Percentiles rank a stretch among this genome's conserved stretches.
Conservation (phyloP, 148 eudicot species). For the Polygonum maritimum region DNA sequence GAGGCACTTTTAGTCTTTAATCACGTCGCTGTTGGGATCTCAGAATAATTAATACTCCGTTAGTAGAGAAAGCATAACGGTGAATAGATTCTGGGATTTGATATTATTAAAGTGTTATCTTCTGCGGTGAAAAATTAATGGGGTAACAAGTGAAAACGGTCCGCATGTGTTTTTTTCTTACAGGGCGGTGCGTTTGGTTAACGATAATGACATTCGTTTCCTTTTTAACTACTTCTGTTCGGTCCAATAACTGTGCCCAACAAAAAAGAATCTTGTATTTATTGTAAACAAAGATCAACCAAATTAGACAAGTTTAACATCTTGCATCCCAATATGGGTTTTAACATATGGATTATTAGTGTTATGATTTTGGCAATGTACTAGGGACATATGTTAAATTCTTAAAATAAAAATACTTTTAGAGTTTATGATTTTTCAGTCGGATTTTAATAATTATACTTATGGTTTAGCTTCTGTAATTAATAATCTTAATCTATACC, state of each 20-base stretch:
- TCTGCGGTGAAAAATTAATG: slow-evolving; percentile 1
- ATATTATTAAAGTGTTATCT: neutral
- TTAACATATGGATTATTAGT: too few relatives aligned
- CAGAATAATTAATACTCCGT: neutral
- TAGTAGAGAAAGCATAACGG: neutral
- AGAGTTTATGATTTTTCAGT: too few relatives aligned
- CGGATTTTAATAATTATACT: too few relatives aligned
- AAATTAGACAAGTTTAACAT: neutral
- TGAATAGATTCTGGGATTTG: neutral
- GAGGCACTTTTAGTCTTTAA: neutral
- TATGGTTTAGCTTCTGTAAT: too few relatives aligned
- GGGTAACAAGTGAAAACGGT: neutral
- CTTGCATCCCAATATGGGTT: too few relatives aligned
- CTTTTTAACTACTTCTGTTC: neutral
- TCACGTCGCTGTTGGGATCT: slow-evolving; percentile 1
- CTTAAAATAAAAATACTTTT: too few relatives aligned
- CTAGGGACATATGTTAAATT: too few relatives aligned
- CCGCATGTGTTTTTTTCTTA: neutral
- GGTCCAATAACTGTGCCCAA: too few relatives aligned
- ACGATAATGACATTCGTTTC: neutral
- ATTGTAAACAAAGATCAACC: neutral
- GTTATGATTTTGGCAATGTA: too few relatives aligned
- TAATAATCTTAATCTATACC: too few relatives aligned
- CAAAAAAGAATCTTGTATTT: neutral
- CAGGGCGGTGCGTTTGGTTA: neutral